A percentile compares a stretch with the other conserved stretches of the same genome.
Conservation (phyloP, 441 rosid genomes). For the Pelargonium fulgidum region DNA sequence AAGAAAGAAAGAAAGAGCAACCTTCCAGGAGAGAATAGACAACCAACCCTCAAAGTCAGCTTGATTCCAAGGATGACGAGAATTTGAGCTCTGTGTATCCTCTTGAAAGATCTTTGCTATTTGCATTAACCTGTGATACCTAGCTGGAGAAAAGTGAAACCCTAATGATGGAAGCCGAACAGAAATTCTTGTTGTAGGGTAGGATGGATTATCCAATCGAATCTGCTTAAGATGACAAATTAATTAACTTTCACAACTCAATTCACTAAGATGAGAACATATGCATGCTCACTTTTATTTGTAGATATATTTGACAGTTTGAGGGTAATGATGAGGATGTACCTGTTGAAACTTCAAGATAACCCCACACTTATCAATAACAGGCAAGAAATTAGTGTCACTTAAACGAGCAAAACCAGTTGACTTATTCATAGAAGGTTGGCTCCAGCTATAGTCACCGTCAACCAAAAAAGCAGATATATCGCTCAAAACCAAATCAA, state of each 20-base stretch:
- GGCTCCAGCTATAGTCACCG: constrained; percentile 83
- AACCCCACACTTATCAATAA: constrained; percentile 88
- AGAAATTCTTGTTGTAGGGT: constrained; percentile 87
- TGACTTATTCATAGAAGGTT: constrained; percentile 32
- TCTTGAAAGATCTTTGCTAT: constrained; percentile 65
- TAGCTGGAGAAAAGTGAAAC: constrained; percentile 96
- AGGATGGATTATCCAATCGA: constrained; percentile 68
- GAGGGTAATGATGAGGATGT: constrained; percentile 18
- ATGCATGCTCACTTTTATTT: not conserved
- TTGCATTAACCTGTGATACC: constrained; percentile 97
- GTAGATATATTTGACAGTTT: too few relatives aligned
- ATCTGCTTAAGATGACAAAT: constrained; percentile 43
- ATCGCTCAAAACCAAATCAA: constrained; percentile 91
- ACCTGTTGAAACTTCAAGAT: constrained; percentile 92
- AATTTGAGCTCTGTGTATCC: constrained; percentile 43
- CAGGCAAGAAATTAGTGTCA: constrained; percentile 62
- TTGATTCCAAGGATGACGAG: constrained; percentile 66
- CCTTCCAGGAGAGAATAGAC: constrained; percentile 80
- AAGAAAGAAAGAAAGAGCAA: constrained; percentile 28
- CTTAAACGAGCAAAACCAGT: constrained; percentile 27
- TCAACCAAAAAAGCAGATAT: constrained; percentile 92
- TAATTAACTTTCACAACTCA: constrained; percentile 19
- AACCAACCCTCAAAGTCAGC: constrained; percentile 98
- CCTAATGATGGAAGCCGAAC: constrained; percentile 81
- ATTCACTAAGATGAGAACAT: not conserved